These are phyloP conservation scores for Paecilomyces sp. DNA, from an alignment of 2,329 filamentous ascomycete genomes.

Conservation along the genomic window DNA sequence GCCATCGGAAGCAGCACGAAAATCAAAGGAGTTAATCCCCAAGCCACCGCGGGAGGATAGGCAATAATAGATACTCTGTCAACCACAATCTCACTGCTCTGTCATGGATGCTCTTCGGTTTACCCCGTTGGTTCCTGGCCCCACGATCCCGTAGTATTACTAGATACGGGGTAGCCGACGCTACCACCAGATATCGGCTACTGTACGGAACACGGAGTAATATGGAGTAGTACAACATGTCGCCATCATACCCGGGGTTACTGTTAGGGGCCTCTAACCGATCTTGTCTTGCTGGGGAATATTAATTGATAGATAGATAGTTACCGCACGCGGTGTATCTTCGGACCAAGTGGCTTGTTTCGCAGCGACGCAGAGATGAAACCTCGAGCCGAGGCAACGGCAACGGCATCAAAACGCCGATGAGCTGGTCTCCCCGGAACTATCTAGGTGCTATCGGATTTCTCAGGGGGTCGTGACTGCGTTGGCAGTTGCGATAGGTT, in stretches of 20 bases:
- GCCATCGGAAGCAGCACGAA: too few relatives aligned
- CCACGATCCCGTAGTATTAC: not conserved
- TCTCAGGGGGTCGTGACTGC: not conserved
- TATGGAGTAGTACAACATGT: too few relatives aligned
- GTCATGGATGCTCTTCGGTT: not conserved
- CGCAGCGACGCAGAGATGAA: not conserved
- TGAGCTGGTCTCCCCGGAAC: not conserved
- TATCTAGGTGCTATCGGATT: not conserved
- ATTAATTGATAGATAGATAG: not conserved
- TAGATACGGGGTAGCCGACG: not conserved
- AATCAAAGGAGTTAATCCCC: too few relatives aligned
- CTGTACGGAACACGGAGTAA: too few relatives aligned
- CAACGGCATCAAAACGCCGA: not conserved
- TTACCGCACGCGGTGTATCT: not conserved
- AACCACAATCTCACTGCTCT: too few relatives aligned
- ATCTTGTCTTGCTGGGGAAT: not conserved
- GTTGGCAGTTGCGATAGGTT: not conserved
- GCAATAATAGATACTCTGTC: too few relatives aligned
- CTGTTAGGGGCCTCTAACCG: not conserved
- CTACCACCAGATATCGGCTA: not conserved
- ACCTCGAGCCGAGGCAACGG: not conserved
- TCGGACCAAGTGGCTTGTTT: not conserved
- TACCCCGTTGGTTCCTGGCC: not conserved
- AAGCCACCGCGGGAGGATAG: too few relatives aligned
- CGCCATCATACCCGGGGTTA: not conserved